A percentile compares a stretch with the other conserved stretches of the same genome.
Conservation (phyloP, 129 eudicot genomes). For the Escallonia rubra region DNA sequence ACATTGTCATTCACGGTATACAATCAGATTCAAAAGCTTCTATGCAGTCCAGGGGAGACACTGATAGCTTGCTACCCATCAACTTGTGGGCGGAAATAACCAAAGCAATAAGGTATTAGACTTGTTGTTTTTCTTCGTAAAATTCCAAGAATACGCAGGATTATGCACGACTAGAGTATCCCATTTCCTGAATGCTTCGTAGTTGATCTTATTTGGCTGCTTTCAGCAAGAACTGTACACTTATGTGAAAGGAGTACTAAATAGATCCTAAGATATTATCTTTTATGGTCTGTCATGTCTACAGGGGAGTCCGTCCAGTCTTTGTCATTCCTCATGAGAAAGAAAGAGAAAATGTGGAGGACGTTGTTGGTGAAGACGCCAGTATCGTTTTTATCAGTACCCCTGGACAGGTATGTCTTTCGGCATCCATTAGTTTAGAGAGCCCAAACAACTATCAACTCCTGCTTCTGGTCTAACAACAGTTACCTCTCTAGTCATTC, state of each 20-base stretch:
- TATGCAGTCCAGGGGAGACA: slow-evolving; percentile 85
- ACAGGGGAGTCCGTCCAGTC: slow-evolving; percentile 74
- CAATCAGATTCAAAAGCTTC: slow-evolving; percentile 88
- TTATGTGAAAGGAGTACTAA: too few relatives aligned
- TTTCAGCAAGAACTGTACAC: too few relatives aligned
- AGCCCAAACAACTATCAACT: not conserved
- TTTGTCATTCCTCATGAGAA: slow-evolving; percentile 95
- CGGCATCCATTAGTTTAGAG: not conserved
- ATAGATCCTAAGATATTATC: too few relatives aligned
- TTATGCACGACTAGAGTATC: not conserved
- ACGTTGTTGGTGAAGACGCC: slow-evolving; percentile 64
- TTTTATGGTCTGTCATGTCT: slow-evolving; percentile 11
- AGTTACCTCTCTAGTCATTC: too few relatives aligned
- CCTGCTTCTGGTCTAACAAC: too few relatives aligned
- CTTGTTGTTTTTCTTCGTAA: not conserved
- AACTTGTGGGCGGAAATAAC: slow-evolving; percentile 71
- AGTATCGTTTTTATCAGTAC: slow-evolving; percentile 82
- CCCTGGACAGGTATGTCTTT: slow-evolving; percentile 66
- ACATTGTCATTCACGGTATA: slow-evolving; percentile 83
- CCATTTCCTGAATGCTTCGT: too few relatives aligned
- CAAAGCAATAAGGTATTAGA: slow-evolving; percentile 45
- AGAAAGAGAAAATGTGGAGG: slow-evolving; percentile 79
- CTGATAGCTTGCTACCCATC: slow-evolving; percentile 84
- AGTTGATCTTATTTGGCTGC: too few relatives aligned
- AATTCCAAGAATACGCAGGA: not conserved